Evolutionary conservation across 495 filamentous ascomycete genomes (phyloP), one percentile per base, ranked within the genome.

Genomic region (Talaromyces adpressus): DNA sequence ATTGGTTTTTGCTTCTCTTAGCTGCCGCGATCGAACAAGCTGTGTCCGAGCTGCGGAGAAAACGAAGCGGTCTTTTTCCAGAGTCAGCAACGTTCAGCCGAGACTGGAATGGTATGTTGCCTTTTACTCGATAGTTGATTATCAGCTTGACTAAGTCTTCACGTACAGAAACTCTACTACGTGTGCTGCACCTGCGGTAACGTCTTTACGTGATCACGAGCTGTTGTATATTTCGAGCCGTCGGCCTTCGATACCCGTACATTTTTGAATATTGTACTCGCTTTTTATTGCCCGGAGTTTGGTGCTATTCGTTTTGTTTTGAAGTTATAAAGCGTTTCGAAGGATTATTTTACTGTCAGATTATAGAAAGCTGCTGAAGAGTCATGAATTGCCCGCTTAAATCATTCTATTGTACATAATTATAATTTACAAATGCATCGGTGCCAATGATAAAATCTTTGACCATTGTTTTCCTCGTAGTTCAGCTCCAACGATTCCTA

Each of bases 1-100:
- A 29, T 49, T 62, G 68, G 65, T 68, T 67, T 68, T 66, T 34
- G 54, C 22, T 62, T 64, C 78, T 63, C 78, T 63, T 84, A 96
- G 91, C 87, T 98, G 71, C 93, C 93, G 32, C 85, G 93, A 62
- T 87, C 90, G 63, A 88, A 89, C 68, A 89, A 89, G 73, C 78
- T 80, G 58, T 98, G 94, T 75, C 91, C 93, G 14, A 82, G 82
- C 62, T 98, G 94, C 80, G 80, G 84, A 51, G 89, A 95, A 71
- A 84, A 82, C 59, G 91, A 97, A 75, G 90, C 91, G 1, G 95
- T 98, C 52, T 98, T 95, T 76, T 98, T 98, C 81, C 94, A 98
- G 79, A 96, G 92, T 47, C 94, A 98, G 73, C 93, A 97, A 79
- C 88, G 95, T 70, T 95, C 88, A 58, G 89, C 92, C 14, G 92